Base-by-base conservation (phyloP, 2,329 filamentous ascomycete species). In the Ceratocystis colombiana region DNA sequence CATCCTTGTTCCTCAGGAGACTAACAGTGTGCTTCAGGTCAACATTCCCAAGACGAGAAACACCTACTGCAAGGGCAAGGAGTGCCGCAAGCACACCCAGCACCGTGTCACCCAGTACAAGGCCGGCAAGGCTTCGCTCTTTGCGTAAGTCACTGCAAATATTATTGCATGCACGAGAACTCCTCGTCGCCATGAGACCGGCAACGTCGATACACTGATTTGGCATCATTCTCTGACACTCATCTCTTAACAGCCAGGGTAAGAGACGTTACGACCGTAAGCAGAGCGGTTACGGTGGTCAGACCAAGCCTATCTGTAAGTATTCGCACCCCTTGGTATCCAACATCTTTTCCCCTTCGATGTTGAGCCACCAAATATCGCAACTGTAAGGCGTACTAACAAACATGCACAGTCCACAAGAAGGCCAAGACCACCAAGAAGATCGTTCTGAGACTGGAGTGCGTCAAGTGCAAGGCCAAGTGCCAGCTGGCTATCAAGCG, bases 391-490 rank as follows among this genome's bases (percentile, higher is more conserved):
- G 33, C 45, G 22, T 62, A 37, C 62, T 64, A 64, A 67, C 53
- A 33, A 55, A 28, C 25, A 17, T n/a, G 17, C 25, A 61, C 48
- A 68, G 67, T 97, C 89, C 94, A 97, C 90, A 99, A 97, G 88
- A 97, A 96, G 85, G 94, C 94, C 73, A 99, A 99, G 89, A 99
- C 94, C 74, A 99, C 94, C 78, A 99, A 99, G 90, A 99, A 99
- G 88, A 89, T 99, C 75, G 95, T 99, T 76, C 84, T 99, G 80
- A 88, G 94, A 84, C 83, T 99, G 80, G 94, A 99, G 81, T 99
- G 94, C 85, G 93, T 90, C 77, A 79, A 82, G 74, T 99, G 94
- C 90, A 97, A 97, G 89, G 88, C 90, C 79, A 97, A 96, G 88
- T 87, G 87, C 80, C 91, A 99, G 84, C 85, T 99, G 77, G 86